Evolutionary conservation across 192 early-diverging fungal genomes (phyloP).

Genomic region (Umbelopsis vinacea): DNA sequence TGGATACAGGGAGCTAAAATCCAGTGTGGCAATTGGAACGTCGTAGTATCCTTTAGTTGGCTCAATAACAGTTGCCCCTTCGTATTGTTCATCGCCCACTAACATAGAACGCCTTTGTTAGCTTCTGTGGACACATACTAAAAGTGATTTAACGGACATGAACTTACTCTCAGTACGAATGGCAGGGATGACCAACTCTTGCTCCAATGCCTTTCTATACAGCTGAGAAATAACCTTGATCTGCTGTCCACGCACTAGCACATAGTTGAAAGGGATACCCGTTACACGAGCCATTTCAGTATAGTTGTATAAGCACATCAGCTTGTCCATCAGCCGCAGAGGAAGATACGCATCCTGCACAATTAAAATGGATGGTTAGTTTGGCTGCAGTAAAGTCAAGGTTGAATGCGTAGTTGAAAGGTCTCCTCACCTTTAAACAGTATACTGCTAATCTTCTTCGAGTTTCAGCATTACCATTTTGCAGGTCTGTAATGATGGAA

Average conservation of each 20-base stretch:
- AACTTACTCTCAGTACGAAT: constrained; percentile 73
- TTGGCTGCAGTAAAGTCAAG: background rate
- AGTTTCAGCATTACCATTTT: constrained; percentile 95
- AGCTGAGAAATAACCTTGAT: constrained; percentile 98
- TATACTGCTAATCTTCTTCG: constrained; percentile 94
- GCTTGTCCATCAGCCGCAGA: constrained; percentile 92
- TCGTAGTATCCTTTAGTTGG: constrained; percentile 93
- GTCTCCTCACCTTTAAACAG: constrained; percentile 79
- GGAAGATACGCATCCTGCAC: constrained; percentile 89
- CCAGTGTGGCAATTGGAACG: constrained; percentile 94
- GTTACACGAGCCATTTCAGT: constrained; percentile 99
- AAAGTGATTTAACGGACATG: background rate
- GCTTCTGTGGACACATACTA: too few relatives aligned
- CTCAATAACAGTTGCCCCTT: constrained; percentile 97
- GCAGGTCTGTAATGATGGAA: constrained; percentile 96
- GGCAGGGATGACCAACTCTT: constrained; percentile 90
- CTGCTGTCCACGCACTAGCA: constrained; percentile 94
- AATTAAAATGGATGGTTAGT: background rate
- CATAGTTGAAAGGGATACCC: constrained; percentile 93
- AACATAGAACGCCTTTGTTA: background rate
- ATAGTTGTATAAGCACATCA: constrained; percentile 96
- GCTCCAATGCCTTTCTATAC: constrained; percentile 80
- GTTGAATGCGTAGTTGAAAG: background rate
- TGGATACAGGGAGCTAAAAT: constrained; percentile 98
- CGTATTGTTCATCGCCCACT: constrained; percentile 86